A percentile compares a stretch with the other conserved stretches of the same genome.
phyloP scores from a whole-genome alignment of 2,329 filamentous ascomycete genomes.

The Diaporthe nobilis region DNA sequence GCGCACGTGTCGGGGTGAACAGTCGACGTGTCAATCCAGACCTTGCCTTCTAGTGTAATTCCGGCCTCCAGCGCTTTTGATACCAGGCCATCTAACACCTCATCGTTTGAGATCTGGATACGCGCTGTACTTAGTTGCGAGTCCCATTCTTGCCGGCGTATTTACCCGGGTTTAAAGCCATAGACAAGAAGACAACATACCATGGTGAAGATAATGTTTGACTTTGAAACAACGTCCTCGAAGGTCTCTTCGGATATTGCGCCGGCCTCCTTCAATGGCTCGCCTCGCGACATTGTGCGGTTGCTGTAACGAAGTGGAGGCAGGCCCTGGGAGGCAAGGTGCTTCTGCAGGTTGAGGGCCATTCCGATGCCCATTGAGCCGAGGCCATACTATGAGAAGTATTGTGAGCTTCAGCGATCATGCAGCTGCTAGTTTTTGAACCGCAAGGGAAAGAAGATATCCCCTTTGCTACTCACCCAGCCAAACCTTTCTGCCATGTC shows the following conservation, averaged over 20 bases:
- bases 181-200: neutral
- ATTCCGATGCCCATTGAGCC: constrained; percentile 66
- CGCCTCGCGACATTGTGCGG: constrained; percentile 61
- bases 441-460: too few species aligned
- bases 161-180: accelerated
- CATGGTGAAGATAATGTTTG: constrained; percentile 52
- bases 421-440: accelerated
- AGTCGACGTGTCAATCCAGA: constrained; percentile 64
- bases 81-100: constrained; percentile 18
- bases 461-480: constrained; percentile 4
- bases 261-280: constrained; percentile 47
- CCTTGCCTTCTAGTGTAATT: constrained; percentile 51
- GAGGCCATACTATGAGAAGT: constrained; percentile 51
- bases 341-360: constrained; percentile 63
- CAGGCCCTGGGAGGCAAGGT: constrained; percentile 48
- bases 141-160: too few species aligned
- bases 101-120: constrained; percentile 8
- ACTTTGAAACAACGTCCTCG: constrained; percentile 47
- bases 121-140: neutral
- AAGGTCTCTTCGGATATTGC: constrained; percentile 46
- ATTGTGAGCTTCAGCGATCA: neutral
- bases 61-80: neutral
- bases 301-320: constrained; percentile 58
- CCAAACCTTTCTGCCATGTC: constrained; percentile 1
- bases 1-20: constrained; percentile 61